These are phyloP conservation scores for Lathyrus sativus DNA, from an alignment of 306 rosid species.

Conservation along the genomic window DNA sequence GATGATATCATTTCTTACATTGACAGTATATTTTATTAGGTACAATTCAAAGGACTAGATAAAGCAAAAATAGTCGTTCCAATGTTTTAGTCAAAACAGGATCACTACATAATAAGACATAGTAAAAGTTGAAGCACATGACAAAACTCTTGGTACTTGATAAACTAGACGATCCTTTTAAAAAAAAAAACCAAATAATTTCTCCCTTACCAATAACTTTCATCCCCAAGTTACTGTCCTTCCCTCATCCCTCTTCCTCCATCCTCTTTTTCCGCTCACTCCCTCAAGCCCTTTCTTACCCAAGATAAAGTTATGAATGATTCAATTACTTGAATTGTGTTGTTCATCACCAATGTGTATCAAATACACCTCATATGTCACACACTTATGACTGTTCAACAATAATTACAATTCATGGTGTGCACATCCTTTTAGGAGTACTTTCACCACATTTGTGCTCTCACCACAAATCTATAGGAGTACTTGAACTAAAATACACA, in stretches of 20 bases:
- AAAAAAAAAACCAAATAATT: neutral
- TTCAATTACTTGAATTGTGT: neutral
- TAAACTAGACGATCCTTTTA: neutral
- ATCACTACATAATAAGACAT: neutral
- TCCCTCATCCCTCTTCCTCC: neutral
- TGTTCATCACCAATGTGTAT: neutral
- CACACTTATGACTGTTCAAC: neutral
- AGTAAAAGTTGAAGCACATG: neutral
- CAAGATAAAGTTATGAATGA: neutral
- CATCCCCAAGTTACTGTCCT: neutral
- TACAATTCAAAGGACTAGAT: neutral
- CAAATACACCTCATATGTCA: neutral
- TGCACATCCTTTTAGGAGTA: neutral
- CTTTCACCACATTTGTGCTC: too few relatives aligned
- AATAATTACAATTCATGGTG: neutral
- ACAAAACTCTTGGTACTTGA: neutral
- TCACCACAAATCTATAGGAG: neutral
- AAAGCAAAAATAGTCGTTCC: neutral
- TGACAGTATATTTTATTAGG: neutral
- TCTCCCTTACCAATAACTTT: neutral
- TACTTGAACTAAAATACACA: slow-evolving; percentile 24
- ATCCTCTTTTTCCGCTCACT: neutral
- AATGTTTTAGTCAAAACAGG: neutral
- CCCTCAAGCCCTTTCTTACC: neutral
- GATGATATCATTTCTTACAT: neutral